Evolutionary conservation across 352 stramenopile genomes (phyloP), one percentile per base, ranked within the genome.

Genomic region (Pilasporangium apinafurcum): DNA sequence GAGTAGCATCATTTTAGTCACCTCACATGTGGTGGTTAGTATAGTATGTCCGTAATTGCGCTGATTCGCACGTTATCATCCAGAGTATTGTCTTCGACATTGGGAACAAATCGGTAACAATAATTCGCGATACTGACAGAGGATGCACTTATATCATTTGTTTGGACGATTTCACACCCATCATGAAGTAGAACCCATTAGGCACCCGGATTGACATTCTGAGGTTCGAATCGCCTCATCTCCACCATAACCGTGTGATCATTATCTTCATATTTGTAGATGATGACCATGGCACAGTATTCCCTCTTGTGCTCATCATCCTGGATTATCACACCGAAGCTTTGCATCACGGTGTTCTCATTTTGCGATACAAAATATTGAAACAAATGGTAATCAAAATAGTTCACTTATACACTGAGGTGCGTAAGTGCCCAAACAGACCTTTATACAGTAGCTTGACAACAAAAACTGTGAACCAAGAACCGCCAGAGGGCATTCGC

Each of bases 401-500:
- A 26, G 18, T 27, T n/a, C n/a, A n/a, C n/a, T n/a, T n/a, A n/a
- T n/a, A n/a, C n/a, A n/a, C n/a, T n/a, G n/a, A n/a, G n/a, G n/a
- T n/a, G n/a, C n/a, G n/a, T n/a, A n/a, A n/a, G n/a, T n/a, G n/a
- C n/a, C n/a, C n/a, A n/a, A n/a, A n/a, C n/a, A 46, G 28, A 36
- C 46, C 45, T 13, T 39, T 17, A 20, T 59, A 39, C 56, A 65
- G 38, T 65, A 67, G 25, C 48, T 8, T 62, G 47, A 21, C 54
- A 63, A 14, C 48, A 48, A 6, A 57, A 48, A 3, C 56, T 37
- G 38, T 64, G 38, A 14, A 54, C 57, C 29, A 74, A 44, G 16
- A 65, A 38, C 8, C 62, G 59, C 59, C 65, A 77, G 13, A 81
- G 49, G 3, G 56, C 65, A 6, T 46, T 59, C 18, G 36, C 37